A percentile compares a stretch with the other conserved stretches of the same genome.
These are phyloP conservation scores for Spatholobus suberectus DNA, from an alignment of 306 rosid genomes.

Conservation along the genomic window DNA sequence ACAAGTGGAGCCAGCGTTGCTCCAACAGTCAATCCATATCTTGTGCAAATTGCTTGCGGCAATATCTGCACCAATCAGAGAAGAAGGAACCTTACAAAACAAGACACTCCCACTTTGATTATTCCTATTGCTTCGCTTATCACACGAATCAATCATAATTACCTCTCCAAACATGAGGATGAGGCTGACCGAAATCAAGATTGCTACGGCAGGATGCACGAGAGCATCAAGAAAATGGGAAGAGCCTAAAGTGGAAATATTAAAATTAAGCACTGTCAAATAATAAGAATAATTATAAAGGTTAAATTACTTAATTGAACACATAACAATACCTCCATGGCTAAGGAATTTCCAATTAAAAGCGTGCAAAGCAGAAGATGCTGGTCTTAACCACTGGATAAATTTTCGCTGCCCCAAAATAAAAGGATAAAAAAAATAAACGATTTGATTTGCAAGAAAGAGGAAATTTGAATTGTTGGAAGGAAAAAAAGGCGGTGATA, in stretches of 20 bases:
- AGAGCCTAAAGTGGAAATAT: no score
- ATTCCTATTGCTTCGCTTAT: not conserved
- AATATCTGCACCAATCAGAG: constrained; percentile 65
- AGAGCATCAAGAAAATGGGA: constrained; percentile 87
- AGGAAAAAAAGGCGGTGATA: not conserved
- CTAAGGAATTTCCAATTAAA: constrained; percentile 89
- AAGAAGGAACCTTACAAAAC: constrained; percentile 30
- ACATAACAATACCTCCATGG: constrained; percentile 78
- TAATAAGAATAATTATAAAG: not conserved
- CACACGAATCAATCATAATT: constrained; percentile 24
- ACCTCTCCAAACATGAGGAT: constrained; percentile 98
- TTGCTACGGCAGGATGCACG: constrained; percentile 87
- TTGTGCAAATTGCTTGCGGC: constrained; percentile 95
- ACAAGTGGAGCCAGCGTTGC: constrained; percentile 91
- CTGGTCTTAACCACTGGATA: constrained; percentile 96
- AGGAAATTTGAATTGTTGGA: not conserved
- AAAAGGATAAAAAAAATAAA: constrained; percentile 19
- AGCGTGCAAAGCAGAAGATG: constrained; percentile 96
- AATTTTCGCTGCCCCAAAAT: constrained; percentile 96
- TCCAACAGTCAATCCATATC: constrained; percentile 89
- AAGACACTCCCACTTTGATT: constrained; percentile 8
- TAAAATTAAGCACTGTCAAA: not conserved
- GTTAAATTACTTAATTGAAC: not conserved
- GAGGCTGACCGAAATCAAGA: constrained; percentile 83
- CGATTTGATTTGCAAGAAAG: not conserved